These are phyloP conservation scores for Gaultheria prostrata DNA, from an alignment of 148 eudicot genomes.

Conservation along the genomic window DNA sequence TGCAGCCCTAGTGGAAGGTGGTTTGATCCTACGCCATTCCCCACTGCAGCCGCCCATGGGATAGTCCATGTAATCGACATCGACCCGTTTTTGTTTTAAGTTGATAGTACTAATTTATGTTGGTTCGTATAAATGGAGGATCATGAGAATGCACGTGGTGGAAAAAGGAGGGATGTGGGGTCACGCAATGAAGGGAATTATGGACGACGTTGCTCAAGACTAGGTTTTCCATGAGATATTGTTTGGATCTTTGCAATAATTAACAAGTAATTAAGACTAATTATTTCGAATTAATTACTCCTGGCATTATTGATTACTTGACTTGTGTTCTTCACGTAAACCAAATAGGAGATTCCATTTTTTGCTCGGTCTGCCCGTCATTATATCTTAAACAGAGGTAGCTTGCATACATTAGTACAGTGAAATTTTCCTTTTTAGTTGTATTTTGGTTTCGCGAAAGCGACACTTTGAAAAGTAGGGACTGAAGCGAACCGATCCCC, in stretches of 20 bases:
- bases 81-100: not conserved
- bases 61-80: not conserved
- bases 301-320: not conserved
- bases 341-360: constrained; percentile 23
- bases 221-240: constrained; percentile 1
- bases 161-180: too few relatives aligned
- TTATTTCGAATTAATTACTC: constrained; percentile 5
- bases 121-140: not conserved
- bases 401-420: too few relatives aligned
- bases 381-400: too few relatives aligned
- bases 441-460: not conserved
- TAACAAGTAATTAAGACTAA: constrained; percentile 7
- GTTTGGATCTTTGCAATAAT: constrained; percentile 1
- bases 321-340: constrained; percentile 12
- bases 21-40: too few relatives aligned
- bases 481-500: too few relatives aligned
- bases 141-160: not conserved
- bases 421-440: not conserved
- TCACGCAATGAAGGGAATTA: too few relatives aligned
- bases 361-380: too few relatives aligned
- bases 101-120: not conserved
- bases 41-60: too few relatives aligned
- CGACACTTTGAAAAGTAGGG: not conserved
- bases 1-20: too few relatives aligned
- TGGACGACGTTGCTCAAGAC: too few relatives aligned